Base-by-base conservation (phyloP, 202 grass and related monocot genomes). In the Sporobolus alterniflorus region DNA sequence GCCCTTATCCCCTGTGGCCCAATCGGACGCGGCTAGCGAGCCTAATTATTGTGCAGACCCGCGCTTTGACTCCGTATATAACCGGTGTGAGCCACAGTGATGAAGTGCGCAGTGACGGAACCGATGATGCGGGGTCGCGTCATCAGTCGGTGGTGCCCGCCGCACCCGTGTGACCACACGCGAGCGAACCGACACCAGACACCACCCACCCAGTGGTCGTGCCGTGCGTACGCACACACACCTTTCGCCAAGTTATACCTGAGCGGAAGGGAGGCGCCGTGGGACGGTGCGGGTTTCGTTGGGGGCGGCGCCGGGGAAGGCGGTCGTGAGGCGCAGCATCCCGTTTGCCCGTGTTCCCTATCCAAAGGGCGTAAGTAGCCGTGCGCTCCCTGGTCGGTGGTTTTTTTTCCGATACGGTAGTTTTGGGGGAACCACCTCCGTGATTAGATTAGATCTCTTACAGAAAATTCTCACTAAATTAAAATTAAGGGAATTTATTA, bases 281-380 rank as follows among this genome's bases (percentile, higher is more conserved):
- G 7, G 20, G 32, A 54, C 79, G 42, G 42, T 5, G 11, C 17
- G 44, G 64, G 29, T 10, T 39, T 40, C 9, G 79, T 11, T 4
- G 43, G 13, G 68, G 78, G 60, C 49, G 17, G 66, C 7, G 56
- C 25, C 11, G 26, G 28, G 56, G 69, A 2, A 36, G 82, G 73
- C 51, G 15, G 3, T 30, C 21, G 64, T 41, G 18, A 41, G 7
- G 17, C 80, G 14, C 43, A 52, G 14, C 43, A 52, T 62, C 31
- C 25, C 32, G 52, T 60, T 65, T 33, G 62, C 25, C 81, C 50
- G 46, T n/a, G n/a, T 21, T 79, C 64, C 56, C 71, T 54, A 13
- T 81, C 82, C 43, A 76, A 70, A 80, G 76, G 24, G 82, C 32
- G n/a, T n/a, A n/a, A n/a, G n/a, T n/a, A n/a, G n/a, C n/a, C n/a